Evolutionary conservation across 345 rosid genomes (phyloP).

Genomic region (Eucalyptus erythrocorys): DNA sequence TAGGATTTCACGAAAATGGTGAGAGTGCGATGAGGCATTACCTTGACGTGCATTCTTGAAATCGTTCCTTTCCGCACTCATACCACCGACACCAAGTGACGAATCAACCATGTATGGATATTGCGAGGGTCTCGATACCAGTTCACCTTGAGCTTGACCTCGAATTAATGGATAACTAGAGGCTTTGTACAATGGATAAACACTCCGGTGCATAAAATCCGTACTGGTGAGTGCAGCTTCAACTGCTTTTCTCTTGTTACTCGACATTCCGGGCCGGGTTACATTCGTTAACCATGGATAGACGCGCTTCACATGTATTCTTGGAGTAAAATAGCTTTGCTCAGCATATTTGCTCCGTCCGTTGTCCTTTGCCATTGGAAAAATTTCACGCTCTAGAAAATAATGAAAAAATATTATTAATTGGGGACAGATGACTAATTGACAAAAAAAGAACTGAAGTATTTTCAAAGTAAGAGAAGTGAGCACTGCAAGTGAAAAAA

Average conservation of each 20-base stretch:
- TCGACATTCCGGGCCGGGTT: slow-evolving; percentile 4
- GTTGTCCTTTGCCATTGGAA: slow-evolving; percentile 19
- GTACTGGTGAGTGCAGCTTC: slow-evolving; percentile 2
- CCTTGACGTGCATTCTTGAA: background rate
- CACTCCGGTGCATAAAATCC: background rate
- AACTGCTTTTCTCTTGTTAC: slow-evolving; percentile 37
- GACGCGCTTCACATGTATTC: slow-evolving; percentile 26
- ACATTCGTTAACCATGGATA: slow-evolving; percentile 25
- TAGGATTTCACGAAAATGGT: slow-evolving; percentile 18
- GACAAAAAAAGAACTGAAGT: background rate
- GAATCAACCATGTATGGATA: slow-evolving; percentile 10
- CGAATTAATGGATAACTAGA: slow-evolving; percentile 17
- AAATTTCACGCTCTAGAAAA: slow-evolving; percentile 2
- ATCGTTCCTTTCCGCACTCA: slow-evolving; percentile 10
- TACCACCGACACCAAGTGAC: slow-evolving; percentile 10
- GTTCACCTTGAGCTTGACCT: background rate
- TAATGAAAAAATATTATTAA: background rate
- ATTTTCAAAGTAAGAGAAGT: background rate
- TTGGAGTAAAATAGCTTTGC: slow-evolving; percentile 5
- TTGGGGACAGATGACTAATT: background rate
- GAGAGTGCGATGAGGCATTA: background rate
- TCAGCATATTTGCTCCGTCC: slow-evolving; percentile 19
- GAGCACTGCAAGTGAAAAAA: background rate
- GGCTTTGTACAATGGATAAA: slow-evolving; percentile 11
- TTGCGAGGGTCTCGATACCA: background rate